phyloP scores from a whole-genome alignment of 371 early-diverging fungal genomes.

The Antonospora locustae region DNA sequence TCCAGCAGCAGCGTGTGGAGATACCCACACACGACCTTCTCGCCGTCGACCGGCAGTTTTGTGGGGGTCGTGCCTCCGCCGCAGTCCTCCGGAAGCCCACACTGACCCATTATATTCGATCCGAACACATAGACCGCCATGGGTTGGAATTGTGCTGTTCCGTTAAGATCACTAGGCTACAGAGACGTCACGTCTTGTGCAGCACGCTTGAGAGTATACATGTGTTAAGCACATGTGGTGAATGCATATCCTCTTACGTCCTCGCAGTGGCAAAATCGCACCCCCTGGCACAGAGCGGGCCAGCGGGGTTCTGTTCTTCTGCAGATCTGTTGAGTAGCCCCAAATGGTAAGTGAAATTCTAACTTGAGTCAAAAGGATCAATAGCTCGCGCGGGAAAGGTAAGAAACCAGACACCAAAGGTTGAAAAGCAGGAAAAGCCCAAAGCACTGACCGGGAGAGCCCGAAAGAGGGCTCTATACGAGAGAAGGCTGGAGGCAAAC shows the following conservation, averaged over 20 bases:
- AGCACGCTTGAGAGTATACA: too few relatives aligned
- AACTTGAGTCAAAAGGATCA: slow-evolving; percentile 72
- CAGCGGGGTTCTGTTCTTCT: slow-evolving; percentile 61
- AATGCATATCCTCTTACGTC: too few relatives aligned
- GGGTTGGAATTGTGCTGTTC: too few relatives aligned
- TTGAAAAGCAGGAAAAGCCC: slow-evolving; percentile 87
- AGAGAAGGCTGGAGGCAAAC: slow-evolving; percentile 68
- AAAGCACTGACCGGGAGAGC: slow-evolving; percentile 73
- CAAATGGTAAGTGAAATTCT: slow-evolving; percentile 81
- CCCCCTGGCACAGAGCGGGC: slow-evolving; percentile 59
- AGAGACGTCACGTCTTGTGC: too few relatives aligned
- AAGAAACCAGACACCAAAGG: slow-evolving; percentile 95
- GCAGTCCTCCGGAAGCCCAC: slow-evolving; percentile 71
- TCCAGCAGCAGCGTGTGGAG: slow-evolving; percentile 58
- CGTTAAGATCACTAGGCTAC: too few relatives aligned
- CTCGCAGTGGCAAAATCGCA: too few relatives aligned
- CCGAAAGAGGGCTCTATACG: slow-evolving; percentile 87
- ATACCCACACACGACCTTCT: slow-evolving; percentile 59
- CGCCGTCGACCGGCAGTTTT: slow-evolving; percentile 59
- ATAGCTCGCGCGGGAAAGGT: slow-evolving; percentile 85
- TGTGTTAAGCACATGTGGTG: too few relatives aligned
- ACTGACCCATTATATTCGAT: slow-evolving; percentile 79
- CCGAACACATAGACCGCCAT: slow-evolving; percentile 72
- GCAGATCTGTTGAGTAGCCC: slow-evolving; percentile 69
- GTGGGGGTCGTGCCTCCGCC: slow-evolving; percentile 61